Percentiles rank a stretch among this genome's conserved stretches.
Evolutionary conservation across 345 rosid species (phyloP).

Genomic region (Acer saccharum): DNA sequence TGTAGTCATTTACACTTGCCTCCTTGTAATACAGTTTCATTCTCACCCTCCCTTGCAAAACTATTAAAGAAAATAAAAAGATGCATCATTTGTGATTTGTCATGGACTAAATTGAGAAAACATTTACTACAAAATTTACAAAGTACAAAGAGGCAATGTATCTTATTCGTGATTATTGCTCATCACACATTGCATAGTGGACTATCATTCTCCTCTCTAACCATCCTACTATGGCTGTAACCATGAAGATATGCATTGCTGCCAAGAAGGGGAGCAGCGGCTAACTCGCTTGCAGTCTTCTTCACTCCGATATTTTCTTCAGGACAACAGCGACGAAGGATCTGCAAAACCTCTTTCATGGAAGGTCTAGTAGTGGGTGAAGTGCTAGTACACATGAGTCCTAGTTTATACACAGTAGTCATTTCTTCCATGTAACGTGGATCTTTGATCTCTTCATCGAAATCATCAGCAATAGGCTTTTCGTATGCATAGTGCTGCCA

Average conservation of each 20-base stretch:
- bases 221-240: constrained; percentile 28
- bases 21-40: constrained; percentile 7
- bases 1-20: not conserved
- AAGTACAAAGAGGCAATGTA: not conserved
- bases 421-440: constrained; percentile 49
- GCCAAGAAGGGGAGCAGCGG: constrained; percentile 46
- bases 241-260: constrained; percentile 33
- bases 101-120: not conserved
- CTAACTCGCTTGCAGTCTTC: constrained; percentile 36
- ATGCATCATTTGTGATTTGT: not conserved
- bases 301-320: constrained; percentile 26
- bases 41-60: constrained; percentile 6
- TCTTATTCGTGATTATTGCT: not conserved
- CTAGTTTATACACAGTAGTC: constrained; percentile 64
- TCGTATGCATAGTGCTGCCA: constrained; percentile 65
- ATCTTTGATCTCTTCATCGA: constrained; percentile 63
- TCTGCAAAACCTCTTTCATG: constrained; percentile 75
- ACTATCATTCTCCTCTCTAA: constrained; percentile 3
- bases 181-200: constrained; percentile 25
- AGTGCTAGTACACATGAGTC: constrained; percentile 64
- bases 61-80: not conserved
- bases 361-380: constrained; percentile 65
- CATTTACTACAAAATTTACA: not conserved
- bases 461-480: constrained; percentile 40
- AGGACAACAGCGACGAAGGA: constrained; percentile 42